A percentile compares a stretch with the other conserved stretches of the same genome.
These are phyloP conservation scores for Lumnitzera racemosa DNA, from an alignment of 345 rosid genomes.

Conservation along the genomic window DNA sequence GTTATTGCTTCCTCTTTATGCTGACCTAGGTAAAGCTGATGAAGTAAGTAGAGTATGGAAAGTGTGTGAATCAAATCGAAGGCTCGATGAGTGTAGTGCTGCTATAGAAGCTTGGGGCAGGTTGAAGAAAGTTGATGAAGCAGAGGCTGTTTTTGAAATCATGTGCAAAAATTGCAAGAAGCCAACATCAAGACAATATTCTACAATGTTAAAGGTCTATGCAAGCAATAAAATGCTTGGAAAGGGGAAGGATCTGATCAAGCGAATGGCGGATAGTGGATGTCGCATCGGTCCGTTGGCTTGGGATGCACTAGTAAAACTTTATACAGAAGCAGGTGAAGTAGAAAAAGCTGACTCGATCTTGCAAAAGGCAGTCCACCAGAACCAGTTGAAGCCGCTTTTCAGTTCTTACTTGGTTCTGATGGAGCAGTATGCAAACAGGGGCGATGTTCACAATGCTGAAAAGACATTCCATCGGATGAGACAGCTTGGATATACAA, in stretches of 20 bases:
- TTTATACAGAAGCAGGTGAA: constrained; percentile 80
- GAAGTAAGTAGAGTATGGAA: constrained; percentile 84
- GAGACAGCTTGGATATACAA: constrained; percentile 68
- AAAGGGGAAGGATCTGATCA: constrained; percentile 67
- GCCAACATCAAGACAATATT: constrained; percentile 46
- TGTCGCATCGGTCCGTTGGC: constrained; percentile 60
- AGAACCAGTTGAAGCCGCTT: constrained; percentile 56
- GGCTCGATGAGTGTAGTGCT: constrained; percentile 45
- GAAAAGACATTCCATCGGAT: constrained; percentile 70
- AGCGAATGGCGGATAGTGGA: constrained; percentile 62
- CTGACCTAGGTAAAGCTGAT: constrained; percentile 58
- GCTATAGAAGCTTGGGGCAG: constrained; percentile 85
- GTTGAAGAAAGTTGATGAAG: constrained; percentile 54
- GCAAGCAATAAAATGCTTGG: constrained; percentile 64
- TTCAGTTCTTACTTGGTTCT: constrained; percentile 58
- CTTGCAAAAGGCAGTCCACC: constrained; percentile 56
- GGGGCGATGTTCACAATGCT: constrained; percentile 73
- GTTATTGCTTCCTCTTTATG: constrained; percentile 65
- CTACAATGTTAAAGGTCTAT: constrained; percentile 62
- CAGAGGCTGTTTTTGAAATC: constrained; percentile 64
- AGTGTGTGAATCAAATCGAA: constrained; percentile 52
- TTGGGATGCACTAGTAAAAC: constrained; percentile 88
- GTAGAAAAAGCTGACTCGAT: constrained; percentile 78
- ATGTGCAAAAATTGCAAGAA: constrained; percentile 27
- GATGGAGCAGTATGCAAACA: constrained; percentile 66